Evolutionary conservation across 108 stramenopile genomes (phyloP), one percentile per base, ranked within the genome.

Genomic region (Fistulifera pelliculosa): DNA sequence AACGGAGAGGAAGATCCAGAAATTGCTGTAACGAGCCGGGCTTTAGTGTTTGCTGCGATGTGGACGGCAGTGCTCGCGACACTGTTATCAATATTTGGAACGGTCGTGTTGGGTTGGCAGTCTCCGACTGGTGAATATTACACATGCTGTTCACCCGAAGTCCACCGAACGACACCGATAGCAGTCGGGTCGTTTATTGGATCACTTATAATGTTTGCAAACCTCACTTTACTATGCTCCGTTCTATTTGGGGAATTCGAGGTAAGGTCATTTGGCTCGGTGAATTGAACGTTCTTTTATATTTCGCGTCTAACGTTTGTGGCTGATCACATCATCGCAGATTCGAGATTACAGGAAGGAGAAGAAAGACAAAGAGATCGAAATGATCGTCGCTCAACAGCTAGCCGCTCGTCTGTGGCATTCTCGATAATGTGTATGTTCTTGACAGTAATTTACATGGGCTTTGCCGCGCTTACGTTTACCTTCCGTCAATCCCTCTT

Each of bases 171-270:
- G 57, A 87, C 85, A 49, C 86, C 85, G 1, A 18, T 92, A 62
- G 73, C 77, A 1, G 59, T 92, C 26, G 90, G 90, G 16, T 71
- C 83, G 6, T 92, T 92, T 57, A 83, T 85, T 47, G 90, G 90
- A 8, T 71, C 80, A 17, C 56, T 87, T 0, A 49, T 92, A 15
- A 87, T 92, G 86, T 83, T 87, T 67, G 80, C 84, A 14, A 92
- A 92, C 67, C 48, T 87, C 25, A 84, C 85, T 18, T 69, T 92
- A 66, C 74, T 79, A 21, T 79, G 74, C 54, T 61, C 83, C 6
- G 71, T 80, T 14, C 53, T 85, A 14, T 92, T 92, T 75, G 90
- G 86, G 52, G 90, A 87, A 59, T 92, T 91, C 55, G 70, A 91
- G 79, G 90, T 87, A 51, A 66, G 84, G 41, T 15, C 2, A 27